These are phyloP conservation scores for Colletotrichum truncatum DNA, from an alignment of 2,329 filamentous ascomycete genomes.

Conservation along the genomic window DNA sequence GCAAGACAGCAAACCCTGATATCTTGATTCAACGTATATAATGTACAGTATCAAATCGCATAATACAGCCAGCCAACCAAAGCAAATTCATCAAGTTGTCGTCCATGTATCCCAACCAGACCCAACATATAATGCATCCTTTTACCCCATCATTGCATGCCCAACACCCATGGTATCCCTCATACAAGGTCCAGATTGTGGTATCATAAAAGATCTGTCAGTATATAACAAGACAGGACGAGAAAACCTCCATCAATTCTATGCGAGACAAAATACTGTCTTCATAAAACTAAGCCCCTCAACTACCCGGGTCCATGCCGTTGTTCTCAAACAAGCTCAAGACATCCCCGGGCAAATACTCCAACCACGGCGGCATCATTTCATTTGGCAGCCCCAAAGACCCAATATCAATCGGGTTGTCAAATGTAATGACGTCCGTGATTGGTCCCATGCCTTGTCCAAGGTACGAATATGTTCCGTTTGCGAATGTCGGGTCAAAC, in stretches of 20 bases:
- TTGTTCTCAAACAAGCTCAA: conserved; percentile 60
- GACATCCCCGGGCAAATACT: conserved; percentile 75
- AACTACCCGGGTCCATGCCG: conserved; percentile 20
- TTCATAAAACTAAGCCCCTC: not conserved
- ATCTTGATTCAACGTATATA: too few species aligned
- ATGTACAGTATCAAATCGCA: too few species aligned
- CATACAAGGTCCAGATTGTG: not conserved
- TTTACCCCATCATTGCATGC: not conserved
- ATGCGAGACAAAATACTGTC: not conserved
- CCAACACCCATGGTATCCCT: not conserved
- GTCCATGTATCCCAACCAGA: not conserved
- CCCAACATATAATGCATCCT: not conserved
- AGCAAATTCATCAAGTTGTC: not conserved
- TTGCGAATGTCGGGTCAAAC: conserved; percentile 13
- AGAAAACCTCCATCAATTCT: not conserved
- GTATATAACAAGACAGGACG: not conserved
- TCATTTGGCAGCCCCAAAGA: conserved; percentile 69
- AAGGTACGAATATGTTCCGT: conserved; percentile 32
- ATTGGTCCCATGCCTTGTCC: conserved; percentile 35
- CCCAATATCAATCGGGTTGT: conserved; percentile 80
- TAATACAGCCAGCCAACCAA: not conserved
- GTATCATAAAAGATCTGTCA: not conserved
- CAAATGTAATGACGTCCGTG: conserved; percentile 72
- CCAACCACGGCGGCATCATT: conserved; percentile 76
- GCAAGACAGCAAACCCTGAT: too few species aligned